Percentiles rank a stretch among this genome's conserved stretches.
Evolutionary conservation across 2,329 filamentous ascomycete species (phyloP).

Genomic region (Pyrenochaeta sp.): DNA sequence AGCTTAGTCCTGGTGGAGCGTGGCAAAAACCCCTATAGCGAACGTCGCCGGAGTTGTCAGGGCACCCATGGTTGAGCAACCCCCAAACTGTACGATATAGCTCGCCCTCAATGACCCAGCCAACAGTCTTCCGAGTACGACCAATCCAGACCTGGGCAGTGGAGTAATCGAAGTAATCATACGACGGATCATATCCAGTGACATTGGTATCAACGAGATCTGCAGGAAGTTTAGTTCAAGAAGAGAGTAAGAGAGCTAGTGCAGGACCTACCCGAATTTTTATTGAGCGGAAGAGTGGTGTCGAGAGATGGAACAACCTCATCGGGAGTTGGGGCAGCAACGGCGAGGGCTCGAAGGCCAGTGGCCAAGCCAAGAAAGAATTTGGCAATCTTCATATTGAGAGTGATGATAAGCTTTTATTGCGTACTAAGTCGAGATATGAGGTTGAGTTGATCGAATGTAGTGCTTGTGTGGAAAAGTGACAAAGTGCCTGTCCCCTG

Average conservation of each 20-base stretch:
- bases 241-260: neutral
- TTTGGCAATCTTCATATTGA: conserved; percentile 1
- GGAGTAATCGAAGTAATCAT: conserved; percentile 1
- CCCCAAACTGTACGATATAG: neutral
- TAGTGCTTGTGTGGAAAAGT: neutral
- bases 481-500: neutral
- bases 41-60: neutral
- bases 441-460: neutral
- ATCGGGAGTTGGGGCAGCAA: neutral
- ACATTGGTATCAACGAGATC: neutral
- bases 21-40: neutral
- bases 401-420: neutral
- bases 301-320: neutral
- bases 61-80: neutral
- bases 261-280: neutral
- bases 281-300: neutral
- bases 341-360: neutral
- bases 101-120: neutral
- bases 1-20: neutral
- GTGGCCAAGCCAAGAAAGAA: neutral
- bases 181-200: conserved; percentile 1
- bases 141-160: conserved; percentile 6
- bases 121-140: neutral
- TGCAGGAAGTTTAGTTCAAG: neutral
- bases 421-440: neutral